Percentiles rank a stretch among this genome's conserved stretches.
Conservation (phyloP, 139 green algal species). For the Coelastrella sp. region DNA sequence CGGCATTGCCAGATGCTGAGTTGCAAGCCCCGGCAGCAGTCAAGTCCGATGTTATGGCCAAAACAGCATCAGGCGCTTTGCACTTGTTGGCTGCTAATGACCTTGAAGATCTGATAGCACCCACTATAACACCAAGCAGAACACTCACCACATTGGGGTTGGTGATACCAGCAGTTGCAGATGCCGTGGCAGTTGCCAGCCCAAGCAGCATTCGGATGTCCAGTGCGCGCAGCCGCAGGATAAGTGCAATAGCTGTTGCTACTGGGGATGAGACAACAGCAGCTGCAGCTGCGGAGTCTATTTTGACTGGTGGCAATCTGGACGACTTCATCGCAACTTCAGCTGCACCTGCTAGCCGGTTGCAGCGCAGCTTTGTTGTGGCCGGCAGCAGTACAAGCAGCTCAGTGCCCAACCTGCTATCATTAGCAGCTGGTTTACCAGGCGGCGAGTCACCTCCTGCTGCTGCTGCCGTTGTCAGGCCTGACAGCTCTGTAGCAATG, state of each 20-base stretch:
- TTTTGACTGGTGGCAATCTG: background rate
- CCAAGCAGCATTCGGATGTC: background rate
- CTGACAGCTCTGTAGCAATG: too few relatives aligned
- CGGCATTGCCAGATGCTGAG: background rate
- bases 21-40: slow-evolving; percentile 17
- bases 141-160: slow-evolving; percentile 14
- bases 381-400: background rate
- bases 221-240: background rate
- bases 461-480: background rate
- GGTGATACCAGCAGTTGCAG: background rate
- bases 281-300: background rate
- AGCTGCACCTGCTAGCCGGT: background rate
- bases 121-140: background rate
- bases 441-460: background rate
- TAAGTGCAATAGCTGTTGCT: background rate
- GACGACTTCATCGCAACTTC: slow-evolving; percentile 38
- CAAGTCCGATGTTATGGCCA: background rate
- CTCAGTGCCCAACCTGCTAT: background rate
- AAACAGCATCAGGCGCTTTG: background rate
- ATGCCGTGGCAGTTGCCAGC: too few relatives aligned
- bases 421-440: background rate
- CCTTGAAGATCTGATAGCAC: slow-evolving; percentile 36
- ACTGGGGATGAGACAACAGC: background rate
- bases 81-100: slow-evolving; percentile 23
- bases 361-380: background rate